These are phyloP conservation scores for Lactarius sp. DNA, from an alignment of 768 basidiomycete genomes.

Conservation along the genomic window DNA sequence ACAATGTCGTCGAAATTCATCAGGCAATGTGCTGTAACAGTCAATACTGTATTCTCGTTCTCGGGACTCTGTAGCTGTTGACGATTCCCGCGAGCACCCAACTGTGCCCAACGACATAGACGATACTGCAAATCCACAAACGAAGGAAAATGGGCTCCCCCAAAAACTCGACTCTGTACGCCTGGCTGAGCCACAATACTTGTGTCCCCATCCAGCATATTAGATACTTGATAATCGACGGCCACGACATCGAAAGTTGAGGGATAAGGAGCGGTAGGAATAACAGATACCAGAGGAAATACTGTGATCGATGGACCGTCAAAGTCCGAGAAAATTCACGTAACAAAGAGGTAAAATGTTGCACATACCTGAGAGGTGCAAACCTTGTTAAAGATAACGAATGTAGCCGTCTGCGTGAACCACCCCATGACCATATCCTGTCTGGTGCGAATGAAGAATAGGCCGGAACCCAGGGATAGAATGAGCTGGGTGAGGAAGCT, in stretches of 20 bases:
- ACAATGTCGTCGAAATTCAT: neutral
- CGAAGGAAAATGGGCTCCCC: conserved; percentile 66
- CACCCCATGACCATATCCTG: conserved; percentile 73
- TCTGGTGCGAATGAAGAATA: conserved; percentile 57
- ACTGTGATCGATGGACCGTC: conserved; percentile 44
- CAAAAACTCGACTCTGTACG: conserved; percentile 86
- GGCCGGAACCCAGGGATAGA: conserved; percentile 64
- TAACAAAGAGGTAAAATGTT: conserved; percentile 16
- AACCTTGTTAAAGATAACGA: conserved; percentile 98
- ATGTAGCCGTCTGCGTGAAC: conserved; percentile 86
- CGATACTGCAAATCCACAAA: conserved; percentile 74
- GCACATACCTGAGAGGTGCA: conserved; percentile 86
- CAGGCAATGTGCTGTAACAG: neutral
- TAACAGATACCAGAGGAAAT: conserved; percentile 95
- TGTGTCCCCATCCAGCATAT: conserved; percentile 73
- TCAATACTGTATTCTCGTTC: neutral
- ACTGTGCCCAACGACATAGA: conserved; percentile 70
- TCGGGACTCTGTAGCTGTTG: conserved; percentile 36
- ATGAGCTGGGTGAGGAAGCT: conserved; percentile 83
- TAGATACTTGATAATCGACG: conserved; percentile 39
- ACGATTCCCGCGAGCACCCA: conserved; percentile 75
- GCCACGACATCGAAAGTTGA: conserved; percentile 47
- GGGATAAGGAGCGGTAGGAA: conserved; percentile 82
- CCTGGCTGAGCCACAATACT: conserved; percentile 86
- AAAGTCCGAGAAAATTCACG: neutral